Evolutionary conservation across 768 basidiomycete genomes (phyloP).

Genomic region (Xerocomus brunneocitrinus): DNA sequence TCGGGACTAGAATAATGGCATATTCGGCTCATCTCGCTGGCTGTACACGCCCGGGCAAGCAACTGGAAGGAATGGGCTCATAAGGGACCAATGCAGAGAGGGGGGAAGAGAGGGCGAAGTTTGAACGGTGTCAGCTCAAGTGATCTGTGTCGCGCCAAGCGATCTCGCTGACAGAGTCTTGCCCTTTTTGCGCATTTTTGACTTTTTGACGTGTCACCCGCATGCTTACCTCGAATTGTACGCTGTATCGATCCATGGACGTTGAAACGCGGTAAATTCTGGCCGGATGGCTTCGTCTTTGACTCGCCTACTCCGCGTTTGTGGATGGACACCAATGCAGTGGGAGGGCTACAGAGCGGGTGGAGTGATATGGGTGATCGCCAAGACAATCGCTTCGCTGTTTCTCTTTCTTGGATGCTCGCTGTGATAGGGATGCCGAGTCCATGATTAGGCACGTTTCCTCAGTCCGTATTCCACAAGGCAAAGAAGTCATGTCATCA

Average conservation of each 20-base stretch:
- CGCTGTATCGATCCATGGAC: background rate
- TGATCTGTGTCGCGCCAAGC: background rate
- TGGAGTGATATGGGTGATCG: background rate
- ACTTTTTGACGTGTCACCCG: background rate
- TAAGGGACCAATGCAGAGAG: background rate
- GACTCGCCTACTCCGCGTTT: background rate
- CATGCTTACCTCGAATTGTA: background rate
- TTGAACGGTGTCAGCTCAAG: background rate
- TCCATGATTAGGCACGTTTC: background rate
- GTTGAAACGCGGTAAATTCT: background rate
- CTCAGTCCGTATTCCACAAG: background rate
- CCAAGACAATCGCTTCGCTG: background rate
- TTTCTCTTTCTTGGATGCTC: background rate
- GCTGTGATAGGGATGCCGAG: background rate
- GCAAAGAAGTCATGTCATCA: background rate
- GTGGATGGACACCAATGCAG: background rate
- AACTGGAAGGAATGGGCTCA: background rate
- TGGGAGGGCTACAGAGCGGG: background rate
- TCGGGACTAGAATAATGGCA: slow-evolving; percentile 1
- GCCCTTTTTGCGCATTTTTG: background rate
- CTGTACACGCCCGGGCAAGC: background rate
- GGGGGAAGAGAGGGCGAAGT: background rate
- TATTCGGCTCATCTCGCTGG: background rate
- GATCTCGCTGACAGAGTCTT: background rate
- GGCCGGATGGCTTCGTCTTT: background rate